Evolutionary conservation across 2,329 filamentous ascomycete species (phyloP).

Genomic region (Aspergillus aculeatus): DNA sequence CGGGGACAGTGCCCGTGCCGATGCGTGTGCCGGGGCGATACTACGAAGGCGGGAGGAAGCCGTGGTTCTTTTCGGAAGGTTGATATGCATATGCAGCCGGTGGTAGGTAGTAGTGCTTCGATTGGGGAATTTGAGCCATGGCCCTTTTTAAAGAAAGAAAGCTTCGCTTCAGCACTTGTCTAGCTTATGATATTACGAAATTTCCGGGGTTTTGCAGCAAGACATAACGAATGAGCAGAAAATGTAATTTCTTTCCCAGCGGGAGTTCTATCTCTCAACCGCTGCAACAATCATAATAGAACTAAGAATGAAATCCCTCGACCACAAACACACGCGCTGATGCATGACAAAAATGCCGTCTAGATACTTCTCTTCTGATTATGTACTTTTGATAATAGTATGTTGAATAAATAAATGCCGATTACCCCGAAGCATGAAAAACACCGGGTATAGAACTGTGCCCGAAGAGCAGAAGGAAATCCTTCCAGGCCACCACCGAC

Average conservation of each 20-base stretch:
- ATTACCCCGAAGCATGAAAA: no score
- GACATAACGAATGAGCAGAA: no score
- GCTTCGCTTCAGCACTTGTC: no score
- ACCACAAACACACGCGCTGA: conserved; percentile 1
- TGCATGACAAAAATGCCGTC: background rate
- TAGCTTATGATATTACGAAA: no score
- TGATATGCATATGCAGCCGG: background rate
- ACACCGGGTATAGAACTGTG: no score
- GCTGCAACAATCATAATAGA: background rate
- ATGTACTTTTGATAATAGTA: background rate
- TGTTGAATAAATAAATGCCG: background rate
- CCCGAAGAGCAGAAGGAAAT: no score
- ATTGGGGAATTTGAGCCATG: no score
- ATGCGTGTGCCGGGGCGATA: conserved; percentile 40
- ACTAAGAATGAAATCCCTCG: background rate
- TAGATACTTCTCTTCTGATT: background rate
- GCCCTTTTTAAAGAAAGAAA: no score
- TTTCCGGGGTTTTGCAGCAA: no score
- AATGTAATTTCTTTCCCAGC: background rate
- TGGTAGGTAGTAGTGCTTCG: background rate
- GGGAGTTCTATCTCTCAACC: background rate
- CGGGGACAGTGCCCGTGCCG: conserved; percentile 44
- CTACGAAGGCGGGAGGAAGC: conserved; percentile 21
- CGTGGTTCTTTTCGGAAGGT: conserved; percentile 26
- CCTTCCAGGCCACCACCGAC: no score